Percentiles rank a stretch among this genome's conserved stretches.
Conservation (phyloP, 208 protist species). For the Willaertia magna region DNA sequence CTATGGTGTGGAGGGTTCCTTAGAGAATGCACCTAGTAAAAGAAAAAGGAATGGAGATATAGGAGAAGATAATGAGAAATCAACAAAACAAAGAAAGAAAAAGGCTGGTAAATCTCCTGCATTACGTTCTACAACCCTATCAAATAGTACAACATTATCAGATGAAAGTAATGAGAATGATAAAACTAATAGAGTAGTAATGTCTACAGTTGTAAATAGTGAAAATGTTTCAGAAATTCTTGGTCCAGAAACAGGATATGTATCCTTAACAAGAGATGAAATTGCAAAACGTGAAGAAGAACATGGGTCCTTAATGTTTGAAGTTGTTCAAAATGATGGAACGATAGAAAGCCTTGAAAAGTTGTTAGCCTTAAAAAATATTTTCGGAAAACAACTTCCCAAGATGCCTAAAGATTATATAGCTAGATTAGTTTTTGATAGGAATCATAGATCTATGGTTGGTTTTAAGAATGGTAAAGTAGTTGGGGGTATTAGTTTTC, state of each 20-base stretch:
- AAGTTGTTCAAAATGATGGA: constrained; percentile 7
- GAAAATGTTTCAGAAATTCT: neutral
- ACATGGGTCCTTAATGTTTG: neutral
- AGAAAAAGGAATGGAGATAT: too few relatives aligned
- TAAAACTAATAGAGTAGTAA: neutral
- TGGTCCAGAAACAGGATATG: neutral
- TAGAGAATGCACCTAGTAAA: too few relatives aligned
- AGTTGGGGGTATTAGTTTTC: constrained; percentile 22
- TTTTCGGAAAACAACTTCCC: constrained; percentile 20
- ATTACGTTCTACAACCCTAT: neutral
- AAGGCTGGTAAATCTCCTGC: neutral
- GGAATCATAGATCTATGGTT: neutral
- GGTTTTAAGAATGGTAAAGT: neutral
- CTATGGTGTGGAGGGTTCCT: too few relatives aligned
- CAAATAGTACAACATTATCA: neutral
- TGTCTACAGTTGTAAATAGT: neutral
- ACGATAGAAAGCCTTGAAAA: neutral
- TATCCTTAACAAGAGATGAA: neutral
- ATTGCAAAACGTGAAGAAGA: neutral
- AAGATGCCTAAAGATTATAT: constrained; percentile 32
- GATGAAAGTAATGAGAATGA: neutral
- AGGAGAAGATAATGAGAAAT: neutral
- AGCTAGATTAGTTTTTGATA: constrained; percentile 18
- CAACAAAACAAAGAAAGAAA: neutral
- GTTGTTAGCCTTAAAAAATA: constrained; percentile 14